phyloP scores from a whole-genome alignment of 2,329 filamentous ascomycete species.

The Teratosphaeria epicoccoides region DNA sequence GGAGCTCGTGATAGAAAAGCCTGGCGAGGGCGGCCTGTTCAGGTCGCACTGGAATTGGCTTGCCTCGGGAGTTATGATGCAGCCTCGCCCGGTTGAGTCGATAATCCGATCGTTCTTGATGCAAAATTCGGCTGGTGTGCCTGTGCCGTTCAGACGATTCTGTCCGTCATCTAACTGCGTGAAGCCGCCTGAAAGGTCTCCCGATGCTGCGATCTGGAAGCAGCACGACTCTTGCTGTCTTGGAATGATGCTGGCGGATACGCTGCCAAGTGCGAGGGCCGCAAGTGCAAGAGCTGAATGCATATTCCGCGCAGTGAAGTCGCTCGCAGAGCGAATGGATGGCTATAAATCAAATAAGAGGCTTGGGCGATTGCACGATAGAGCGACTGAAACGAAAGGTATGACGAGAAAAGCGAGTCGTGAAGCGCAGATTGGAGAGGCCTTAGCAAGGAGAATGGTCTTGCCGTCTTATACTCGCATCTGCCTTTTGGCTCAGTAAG shows the following conservation, averaged over 20 bases:
- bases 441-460: neutral
- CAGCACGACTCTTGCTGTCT: slow-evolving; percentile 1
- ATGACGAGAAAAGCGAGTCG: neutral
- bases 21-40: slow-evolving; percentile 40
- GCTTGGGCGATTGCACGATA: neutral
- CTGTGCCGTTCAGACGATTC: slow-evolving; percentile 41
- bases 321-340: neutral
- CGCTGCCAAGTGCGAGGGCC: neutral
- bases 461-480: neutral
- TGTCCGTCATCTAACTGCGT: slow-evolving; percentile 32
- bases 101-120: slow-evolving; percentile 43
- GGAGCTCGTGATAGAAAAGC: slow-evolving; percentile 39
- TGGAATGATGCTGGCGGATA: neutral
- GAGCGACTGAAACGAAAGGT: neutral
- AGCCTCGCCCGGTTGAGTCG: slow-evolving; percentile 48
- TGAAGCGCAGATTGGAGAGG: neutral
- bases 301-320: neutral
- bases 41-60: slow-evolving; percentile 52
- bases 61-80: slow-evolving; percentile 51
- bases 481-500: neutral
- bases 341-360: neutral
- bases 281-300: neutral
- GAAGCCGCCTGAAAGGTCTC: neutral
- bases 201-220: slow-evolving; percentile 2
- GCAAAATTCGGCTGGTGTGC: slow-evolving; percentile 38